Conservation (phyloP, 495 filamentous ascomycete species). For the Ascobolus immersus region DNA sequence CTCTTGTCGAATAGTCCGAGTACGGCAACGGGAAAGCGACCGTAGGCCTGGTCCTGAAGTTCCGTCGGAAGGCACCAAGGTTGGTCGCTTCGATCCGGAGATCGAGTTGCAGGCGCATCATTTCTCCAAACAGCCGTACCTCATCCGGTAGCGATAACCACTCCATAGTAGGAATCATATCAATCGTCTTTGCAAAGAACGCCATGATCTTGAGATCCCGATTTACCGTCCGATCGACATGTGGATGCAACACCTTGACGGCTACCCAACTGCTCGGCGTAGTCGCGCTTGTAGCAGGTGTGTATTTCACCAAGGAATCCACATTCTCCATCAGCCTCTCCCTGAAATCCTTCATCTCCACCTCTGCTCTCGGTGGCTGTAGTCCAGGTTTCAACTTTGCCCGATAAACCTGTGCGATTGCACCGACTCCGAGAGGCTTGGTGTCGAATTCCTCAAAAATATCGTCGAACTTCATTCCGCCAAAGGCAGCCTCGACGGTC, state of each 20-base stretch:
- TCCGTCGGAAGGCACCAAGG: constrained; percentile 60
- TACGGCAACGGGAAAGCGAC: constrained; percentile 95
- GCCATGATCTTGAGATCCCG: constrained; percentile 81
- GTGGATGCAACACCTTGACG: constrained; percentile 85
- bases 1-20: constrained; percentile 63
- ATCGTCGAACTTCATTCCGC: constrained; percentile 50
- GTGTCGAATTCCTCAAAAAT: constrained; percentile 96
- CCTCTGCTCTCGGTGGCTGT: constrained; percentile 24
- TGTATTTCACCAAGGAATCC: constrained; percentile 60
- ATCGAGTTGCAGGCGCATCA: constrained; percentile 95
- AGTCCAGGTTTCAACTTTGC: constrained; percentile 71
- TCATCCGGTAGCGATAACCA: constrained; percentile 95
- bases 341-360: constrained; percentile 28
- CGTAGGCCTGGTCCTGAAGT: constrained; percentile 71
- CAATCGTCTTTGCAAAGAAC: constrained; percentile 68
- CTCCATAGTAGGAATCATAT: constrained; percentile 79
- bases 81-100: constrained; percentile 87
- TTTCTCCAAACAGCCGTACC: constrained; percentile 77
- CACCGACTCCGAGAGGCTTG: constrained; percentile 73
- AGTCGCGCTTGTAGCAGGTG: constrained; percentile 31
- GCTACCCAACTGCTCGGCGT: constrained; percentile 86
- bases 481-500: constrained; percentile 58
- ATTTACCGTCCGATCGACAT: constrained; percentile 64
- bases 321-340: constrained; percentile 55
- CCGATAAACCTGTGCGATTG: constrained; percentile 94